Evolutionary conservation across 1,284 basidiomycete genomes (phyloP), one percentile per base, ranked within the genome.

Genomic region (Naganishia liquefaciens): DNA sequence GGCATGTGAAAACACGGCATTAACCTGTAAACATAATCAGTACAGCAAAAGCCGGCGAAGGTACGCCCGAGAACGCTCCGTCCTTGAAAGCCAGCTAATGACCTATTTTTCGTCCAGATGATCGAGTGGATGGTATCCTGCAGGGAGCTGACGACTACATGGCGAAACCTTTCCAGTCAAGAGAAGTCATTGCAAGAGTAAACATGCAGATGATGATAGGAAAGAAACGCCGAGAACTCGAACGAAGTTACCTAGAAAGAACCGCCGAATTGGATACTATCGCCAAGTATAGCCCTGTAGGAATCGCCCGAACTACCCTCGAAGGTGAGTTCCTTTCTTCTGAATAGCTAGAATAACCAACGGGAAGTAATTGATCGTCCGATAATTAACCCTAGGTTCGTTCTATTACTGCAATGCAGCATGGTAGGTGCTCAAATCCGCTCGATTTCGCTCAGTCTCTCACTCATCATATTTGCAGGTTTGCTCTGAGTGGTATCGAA

Each of bases 121-220:
- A 65, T 25, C 74, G 72, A 39, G 72, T 76, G 3, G 74, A 75
- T 19, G 74, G 72, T 3, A 55, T 75, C 2, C 69, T 81, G 17
- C 76, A 78, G 7, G 79, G 77, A 9, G 80, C 80, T 0, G 80
- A 81, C 65, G 76, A 79, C 50, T 75, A 76, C 49, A 68, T 78
- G 11, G 70, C 69, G 1, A 78, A 77, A 61, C 77, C 78, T 1
- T 78, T 77, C 71, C 75, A 74, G 25, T 52, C 75, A 0, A 68
- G 76, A 33, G 80, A 82, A 65, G 70, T 82, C 33, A 70, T 82
- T n/a, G 81, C 80, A 11, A 73, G 81, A 15, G 75, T 75, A 23
- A 70, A 77, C 64, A 67, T 76, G 40, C 74, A 78, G 67, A 65
- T 77, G 23, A 77, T 76, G 55, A 68, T 78, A 0, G 77, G 76